A percentile compares a stretch with the other conserved stretches of the same genome.
Conservation (phyloP, 164 flowering plant species). For the Cinnamomum chago region DNA sequence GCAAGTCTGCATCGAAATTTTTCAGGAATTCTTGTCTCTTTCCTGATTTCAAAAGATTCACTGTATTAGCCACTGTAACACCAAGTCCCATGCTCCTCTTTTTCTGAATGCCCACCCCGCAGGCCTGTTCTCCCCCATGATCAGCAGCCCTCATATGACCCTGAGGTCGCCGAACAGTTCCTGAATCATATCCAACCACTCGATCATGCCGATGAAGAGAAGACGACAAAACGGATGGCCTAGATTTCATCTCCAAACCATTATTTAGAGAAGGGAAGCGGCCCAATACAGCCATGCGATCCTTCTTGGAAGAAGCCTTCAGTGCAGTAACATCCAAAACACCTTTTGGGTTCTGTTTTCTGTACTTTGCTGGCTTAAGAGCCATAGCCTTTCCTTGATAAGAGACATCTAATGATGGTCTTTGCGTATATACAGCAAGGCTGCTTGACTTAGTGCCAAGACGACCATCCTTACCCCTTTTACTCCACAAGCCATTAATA, state of each 20-base stretch:
- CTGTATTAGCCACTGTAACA: constrained; percentile 20
- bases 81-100: constrained; percentile 26
- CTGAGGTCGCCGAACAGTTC: constrained; percentile 23
- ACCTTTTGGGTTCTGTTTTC: constrained; percentile 59
- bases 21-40: constrained; percentile 39
- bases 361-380: constrained; percentile 16
- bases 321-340: constrained; percentile 40
- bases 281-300: constrained; percentile 14
- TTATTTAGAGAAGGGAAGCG: background rate
- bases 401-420: constrained; percentile 30
- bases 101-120: constrained; percentile 36
- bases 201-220: constrained; percentile 20
- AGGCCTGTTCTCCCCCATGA: constrained; percentile 34
- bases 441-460: constrained; percentile 30
- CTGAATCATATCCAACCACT: constrained; percentile 35
- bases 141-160: constrained; percentile 27
- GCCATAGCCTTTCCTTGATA: constrained; percentile 27
- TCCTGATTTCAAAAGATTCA: constrained; percentile 28
- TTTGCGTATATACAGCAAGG: constrained; percentile 24
- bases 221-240: constrained; percentile 25
- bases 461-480: constrained; percentile 41
- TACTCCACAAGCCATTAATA: constrained; percentile 44
- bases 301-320: constrained; percentile 27
- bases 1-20: background rate
- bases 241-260: constrained; percentile 31